Conservation (phyloP, 495 filamentous ascomycete genomes). For the Penicillium flavigenum region DNA sequence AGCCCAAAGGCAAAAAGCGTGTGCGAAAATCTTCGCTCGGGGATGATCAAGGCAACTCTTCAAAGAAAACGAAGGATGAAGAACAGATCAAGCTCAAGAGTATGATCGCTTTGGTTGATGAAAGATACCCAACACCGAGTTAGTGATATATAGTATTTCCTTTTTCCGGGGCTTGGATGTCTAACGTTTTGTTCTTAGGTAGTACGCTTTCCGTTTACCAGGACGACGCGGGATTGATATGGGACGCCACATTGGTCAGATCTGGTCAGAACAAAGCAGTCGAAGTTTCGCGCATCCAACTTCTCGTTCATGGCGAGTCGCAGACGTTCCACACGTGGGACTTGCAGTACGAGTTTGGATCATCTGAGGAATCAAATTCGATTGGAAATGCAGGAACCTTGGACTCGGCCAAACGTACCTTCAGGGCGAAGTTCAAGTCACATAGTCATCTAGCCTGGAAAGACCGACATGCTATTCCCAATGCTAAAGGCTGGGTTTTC, state of each 20-base stretch:
- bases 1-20: slow-evolving; percentile 8
- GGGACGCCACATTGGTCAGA: slow-evolving; percentile 16
- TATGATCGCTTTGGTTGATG: slow-evolving; percentile 10
- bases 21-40: neutral
- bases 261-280: neutral
- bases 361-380: neutral
- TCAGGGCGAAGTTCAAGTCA: slow-evolving; percentile 9
- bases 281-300: slow-evolving; percentile 5
- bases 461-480: neutral
- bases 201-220: slow-evolving; percentile 9
- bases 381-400: neutral
- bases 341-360: neutral
- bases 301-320: slow-evolving; percentile 5
- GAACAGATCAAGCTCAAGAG: neutral
- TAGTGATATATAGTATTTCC: neutral
- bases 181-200: neutral
- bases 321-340: neutral
- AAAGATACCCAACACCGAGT: neutral
- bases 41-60: neutral
- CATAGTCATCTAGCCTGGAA: slow-evolving; percentile 13
- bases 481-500: neutral
- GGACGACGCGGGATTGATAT: slow-evolving; percentile 5
- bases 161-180: too few relatives aligned
- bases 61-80: slow-evolving; percentile 5
- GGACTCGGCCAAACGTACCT: slow-evolving; percentile 1